Evolutionary conservation across 805 yeast genomes (phyloP).

Genomic region (Starmerella apis): DNA sequence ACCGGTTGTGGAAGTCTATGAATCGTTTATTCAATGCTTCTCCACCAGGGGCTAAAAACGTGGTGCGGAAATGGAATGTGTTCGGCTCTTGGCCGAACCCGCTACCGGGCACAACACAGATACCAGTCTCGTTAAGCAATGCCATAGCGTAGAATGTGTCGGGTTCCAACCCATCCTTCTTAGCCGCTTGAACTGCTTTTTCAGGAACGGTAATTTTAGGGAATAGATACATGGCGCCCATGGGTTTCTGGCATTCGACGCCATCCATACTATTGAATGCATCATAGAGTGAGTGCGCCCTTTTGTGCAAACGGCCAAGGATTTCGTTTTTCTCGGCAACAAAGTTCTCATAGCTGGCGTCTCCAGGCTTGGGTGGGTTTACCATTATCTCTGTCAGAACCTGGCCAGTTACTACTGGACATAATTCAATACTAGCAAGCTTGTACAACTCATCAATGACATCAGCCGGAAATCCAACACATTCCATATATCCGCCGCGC

Average conservation of each 20-base stretch:
- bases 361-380: slow-evolving; percentile 76
- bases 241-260: slow-evolving; percentile 75
- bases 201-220: slow-evolving; percentile 63
- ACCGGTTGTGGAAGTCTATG: slow-evolving; percentile 65
- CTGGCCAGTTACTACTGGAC: slow-evolving; percentile 94
- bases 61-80: slow-evolving; percentile 88
- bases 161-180: slow-evolving; percentile 44
- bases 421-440: slow-evolving; percentile 79
- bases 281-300: slow-evolving; percentile 55
- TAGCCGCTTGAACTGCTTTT: slow-evolving; percentile 54
- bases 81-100: slow-evolving; percentile 92
- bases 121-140: slow-evolving; percentile 77
- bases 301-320: slow-evolving; percentile 47
- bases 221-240: slow-evolving; percentile 97
- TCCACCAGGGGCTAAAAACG: slow-evolving; percentile 87
- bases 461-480: slow-evolving; percentile 65
- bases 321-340: slow-evolving; percentile 51
- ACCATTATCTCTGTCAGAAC: slow-evolving; percentile 87
- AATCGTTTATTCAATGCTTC: slow-evolving; percentile 74
- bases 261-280: slow-evolving; percentile 74
- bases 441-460: slow-evolving; percentile 65
- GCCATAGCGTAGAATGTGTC: slow-evolving; percentile 86
- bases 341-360: slow-evolving; percentile 60
- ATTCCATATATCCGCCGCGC: slow-evolving; percentile 97
- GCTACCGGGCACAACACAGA: slow-evolving; percentile 94